Evolutionary conservation across 75 land plant species (phyloP), one percentile per base, ranked within the genome.

Genomic region (Picea glauca): DNA sequence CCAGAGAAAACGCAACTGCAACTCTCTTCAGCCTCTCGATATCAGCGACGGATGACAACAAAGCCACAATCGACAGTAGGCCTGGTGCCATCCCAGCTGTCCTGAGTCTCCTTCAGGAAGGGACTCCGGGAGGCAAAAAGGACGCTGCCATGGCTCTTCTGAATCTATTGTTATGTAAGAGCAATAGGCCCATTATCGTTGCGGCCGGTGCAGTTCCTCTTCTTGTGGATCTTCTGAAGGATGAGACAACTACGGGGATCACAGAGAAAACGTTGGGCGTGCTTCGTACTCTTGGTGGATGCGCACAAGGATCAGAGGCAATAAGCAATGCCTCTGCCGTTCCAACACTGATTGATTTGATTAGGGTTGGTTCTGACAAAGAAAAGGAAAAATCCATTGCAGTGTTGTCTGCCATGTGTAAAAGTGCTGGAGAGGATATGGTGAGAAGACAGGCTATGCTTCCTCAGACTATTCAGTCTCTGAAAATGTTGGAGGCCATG

Each of bases 1-100:
- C 87, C 1, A 84, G 94, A 75, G 96, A 90, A 72, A 94, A 94
- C 81, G 96, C 96, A 0, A 94, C 96, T 2, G 94, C 96, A 32
- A 78, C 94, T 4, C 63, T 93, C 20, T 90, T 86, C 78, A 89
- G 91, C 79, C 56, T 93, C 35, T 87, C 94, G 0, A 73, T 84
- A 43, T 40, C 43, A 5, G 43, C 5, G 6, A 5, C 5, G 43
- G 79, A 85, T 18, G 89, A 94, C 35, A 80, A 74, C 77, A 94
- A 92, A 82, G 70, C 81, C 3, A 32, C 66, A 9, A 94, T 94
- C 68, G 94, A 91, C 0, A 78, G 72, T 4, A 77, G 77, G 70
- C 73, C 84, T 0, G 72, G 66, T 17, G 93, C 91, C 13, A 84
- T 94, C 21, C 87, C 81, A 6, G 92, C 85, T 0, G 59, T 94